Base-by-base conservation (phyloP, 352 stramenopile species). In the Phytophthora tubulina region DNA sequence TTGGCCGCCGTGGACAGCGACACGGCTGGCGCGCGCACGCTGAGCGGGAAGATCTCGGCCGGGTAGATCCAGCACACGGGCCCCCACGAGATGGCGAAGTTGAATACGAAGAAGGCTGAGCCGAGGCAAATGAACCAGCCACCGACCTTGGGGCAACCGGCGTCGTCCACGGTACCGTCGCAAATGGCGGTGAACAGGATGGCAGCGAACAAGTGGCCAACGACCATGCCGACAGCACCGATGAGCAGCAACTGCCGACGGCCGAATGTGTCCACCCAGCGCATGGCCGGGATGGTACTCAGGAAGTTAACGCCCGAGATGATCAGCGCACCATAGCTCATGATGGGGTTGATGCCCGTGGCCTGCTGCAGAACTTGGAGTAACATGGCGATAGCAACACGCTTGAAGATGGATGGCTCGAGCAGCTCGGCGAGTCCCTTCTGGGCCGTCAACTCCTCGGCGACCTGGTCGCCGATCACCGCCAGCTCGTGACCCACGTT, bases 151-250 rank as follows among this genome's bases (percentile, higher is more conserved):
- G 45, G 45, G 17, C 45, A 52, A 15, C 45, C 45, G 30, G 48
- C 48, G 13, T 39, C 11, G n/a, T 72, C 67, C 8, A 81, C 44
- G 42, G 81, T 68, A 27, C 74, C 56, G 45, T 78, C 51, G 52
- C 78, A 88, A 30, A 72, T 78, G 21, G 45, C 51, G 3, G 57
- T 71, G 60, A 91, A 79, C 27, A 82, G 55, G 46, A 86, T 78
- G 38, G 60, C 78, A 0, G 58, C 56, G 15, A 72, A 72, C 31
- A 79, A 17, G 66, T 88, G 81, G 8, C 74, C 81, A 14, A 86
- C 6, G 13, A 75, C 52, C 78, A 90, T 89, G 6, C 81, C 75
- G 6, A 84, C 46, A 7, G 38, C 70, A 2, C 77, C 83, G 35
- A 85, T 53, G 14, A 90, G 49, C 35, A 88, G 57, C 44, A 89